A percentile compares a stretch with the other conserved stretches of the same genome.
Conservation (phyloP, 176 grass and related monocot species). For the Elymus sibiricus region DNA sequence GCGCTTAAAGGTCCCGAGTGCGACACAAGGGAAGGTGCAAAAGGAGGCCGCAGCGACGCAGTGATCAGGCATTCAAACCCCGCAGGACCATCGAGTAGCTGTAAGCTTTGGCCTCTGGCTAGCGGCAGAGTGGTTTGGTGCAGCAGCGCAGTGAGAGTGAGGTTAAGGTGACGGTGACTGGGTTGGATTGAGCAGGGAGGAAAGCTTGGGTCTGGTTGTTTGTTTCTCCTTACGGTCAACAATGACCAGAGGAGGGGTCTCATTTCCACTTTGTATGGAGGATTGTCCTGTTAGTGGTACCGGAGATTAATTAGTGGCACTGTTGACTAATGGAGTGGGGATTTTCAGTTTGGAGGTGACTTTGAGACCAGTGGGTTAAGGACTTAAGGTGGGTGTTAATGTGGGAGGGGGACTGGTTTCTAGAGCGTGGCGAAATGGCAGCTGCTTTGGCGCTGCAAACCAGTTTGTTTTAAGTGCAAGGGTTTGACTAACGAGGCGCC, state of each 20-base stretch:
- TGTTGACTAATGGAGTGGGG: constrained; percentile 26
- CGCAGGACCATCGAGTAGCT: constrained; percentile 32
- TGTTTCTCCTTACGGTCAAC: constrained; percentile 14
- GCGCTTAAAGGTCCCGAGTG: constrained; percentile 46
- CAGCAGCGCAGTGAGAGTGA: constrained; percentile 12
- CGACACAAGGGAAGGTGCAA: constrained; percentile 53
- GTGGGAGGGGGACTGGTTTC: neutral
- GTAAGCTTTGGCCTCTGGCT: neutral
- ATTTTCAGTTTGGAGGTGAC: neutral
- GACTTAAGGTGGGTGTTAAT: constrained; percentile 10
- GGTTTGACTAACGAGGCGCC: constrained; percentile 21
- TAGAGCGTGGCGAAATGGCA: constrained; percentile 24
- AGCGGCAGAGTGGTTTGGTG: neutral
- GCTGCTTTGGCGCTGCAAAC: constrained; percentile 38
- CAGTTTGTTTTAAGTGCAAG: constrained; percentile 10
- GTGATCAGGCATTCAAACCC: constrained; percentile 35
- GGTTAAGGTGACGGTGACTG: neutral
- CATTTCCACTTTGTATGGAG: neutral
- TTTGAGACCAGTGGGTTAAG: too few species aligned
- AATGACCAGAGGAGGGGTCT: neutral
- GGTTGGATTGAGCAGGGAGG: neutral
- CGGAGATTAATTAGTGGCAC: neutral
- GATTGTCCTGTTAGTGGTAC: neutral
- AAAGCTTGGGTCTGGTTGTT: neutral
- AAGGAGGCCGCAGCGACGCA: constrained; percentile 18